Evolutionary conservation across 1,284 basidiomycete genomes (phyloP).

Genomic region (Trametes polyzona): DNA sequence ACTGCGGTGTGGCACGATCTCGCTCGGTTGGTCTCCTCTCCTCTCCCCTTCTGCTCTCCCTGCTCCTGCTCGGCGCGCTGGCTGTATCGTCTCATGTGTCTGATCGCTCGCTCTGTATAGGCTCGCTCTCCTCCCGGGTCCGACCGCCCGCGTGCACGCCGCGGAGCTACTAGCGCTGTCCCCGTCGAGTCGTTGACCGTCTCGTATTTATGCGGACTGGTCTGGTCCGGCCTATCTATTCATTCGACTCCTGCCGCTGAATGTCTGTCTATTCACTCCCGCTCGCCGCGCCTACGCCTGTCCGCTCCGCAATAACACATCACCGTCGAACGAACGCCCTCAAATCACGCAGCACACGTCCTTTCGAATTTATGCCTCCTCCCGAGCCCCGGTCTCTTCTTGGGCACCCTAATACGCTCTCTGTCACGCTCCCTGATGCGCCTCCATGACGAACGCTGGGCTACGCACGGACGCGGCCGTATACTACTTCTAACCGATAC

Average conservation of each 20-base stretch:
- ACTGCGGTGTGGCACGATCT: not conserved
- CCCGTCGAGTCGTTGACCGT: not conserved
- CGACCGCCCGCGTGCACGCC: no score
- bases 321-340: no score
- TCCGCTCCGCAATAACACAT: no score
- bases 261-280: no score
- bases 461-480: not conserved
- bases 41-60: no score
- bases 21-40: not conserved
- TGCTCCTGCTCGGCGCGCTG: no score
- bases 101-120: not conserved
- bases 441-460: not conserved
- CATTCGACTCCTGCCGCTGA: not conserved
- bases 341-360: no score
- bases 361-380: not conserved
- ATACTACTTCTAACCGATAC: no score
- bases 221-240: not conserved
- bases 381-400: not conserved
- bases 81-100: conserved; percentile 1
- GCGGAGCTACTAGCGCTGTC: no score
- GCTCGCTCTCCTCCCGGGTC: no score
- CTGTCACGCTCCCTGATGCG: not conserved
- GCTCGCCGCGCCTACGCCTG: no score
- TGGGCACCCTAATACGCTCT: not conserved
- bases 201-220: conserved; percentile 6